These are phyloP conservation scores for Calvatia gigantea DNA, from an alignment of 768 basidiomycete species.

Conservation along the genomic window DNA sequence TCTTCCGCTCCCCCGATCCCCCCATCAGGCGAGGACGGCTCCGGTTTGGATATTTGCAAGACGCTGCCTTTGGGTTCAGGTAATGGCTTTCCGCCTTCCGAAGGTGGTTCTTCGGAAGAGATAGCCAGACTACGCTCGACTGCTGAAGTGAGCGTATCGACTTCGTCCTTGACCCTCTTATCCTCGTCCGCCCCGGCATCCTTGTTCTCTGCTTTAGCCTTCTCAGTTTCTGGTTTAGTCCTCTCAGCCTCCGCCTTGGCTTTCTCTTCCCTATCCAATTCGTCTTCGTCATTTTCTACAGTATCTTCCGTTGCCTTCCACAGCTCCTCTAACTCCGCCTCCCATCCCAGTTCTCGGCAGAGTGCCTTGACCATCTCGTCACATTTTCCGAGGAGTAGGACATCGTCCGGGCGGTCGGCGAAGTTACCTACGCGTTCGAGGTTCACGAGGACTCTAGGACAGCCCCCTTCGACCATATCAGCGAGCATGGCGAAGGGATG, in stretches of 20 bases:
- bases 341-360: slow-evolving; percentile 72
- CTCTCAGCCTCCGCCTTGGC: slow-evolving; percentile 14
- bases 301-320: slow-evolving; percentile 50
- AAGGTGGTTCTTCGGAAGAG: slow-evolving; percentile 1
- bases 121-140: slow-evolving; percentile 26
- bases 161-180: slow-evolving; percentile 21
- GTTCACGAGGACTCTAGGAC: slow-evolving; percentile 88
- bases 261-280: slow-evolving; percentile 6
- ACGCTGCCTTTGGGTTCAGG: neutral
- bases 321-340: slow-evolving; percentile 48
- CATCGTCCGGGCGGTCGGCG: slow-evolving; percentile 48
- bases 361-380: slow-evolving; percentile 64
- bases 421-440: slow-evolving; percentile 76
- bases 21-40: neutral
- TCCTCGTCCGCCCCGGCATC: slow-evolving; percentile 7
- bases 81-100: neutral
- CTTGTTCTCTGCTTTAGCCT: slow-evolving; percentile 16
- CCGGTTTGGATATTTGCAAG: neutral
- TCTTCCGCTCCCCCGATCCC: neutral
- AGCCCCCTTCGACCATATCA: slow-evolving; percentile 44
- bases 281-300: slow-evolving; percentile 18
- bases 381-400: slow-evolving; percentile 66
- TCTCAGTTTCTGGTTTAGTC: no score
- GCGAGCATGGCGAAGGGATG: slow-evolving; percentile 85
- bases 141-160: slow-evolving; percentile 29